These are phyloP conservation scores for Solanum hybrid DNA, from an alignment of 305 asterid genomes.

Conservation along the genomic window DNA sequence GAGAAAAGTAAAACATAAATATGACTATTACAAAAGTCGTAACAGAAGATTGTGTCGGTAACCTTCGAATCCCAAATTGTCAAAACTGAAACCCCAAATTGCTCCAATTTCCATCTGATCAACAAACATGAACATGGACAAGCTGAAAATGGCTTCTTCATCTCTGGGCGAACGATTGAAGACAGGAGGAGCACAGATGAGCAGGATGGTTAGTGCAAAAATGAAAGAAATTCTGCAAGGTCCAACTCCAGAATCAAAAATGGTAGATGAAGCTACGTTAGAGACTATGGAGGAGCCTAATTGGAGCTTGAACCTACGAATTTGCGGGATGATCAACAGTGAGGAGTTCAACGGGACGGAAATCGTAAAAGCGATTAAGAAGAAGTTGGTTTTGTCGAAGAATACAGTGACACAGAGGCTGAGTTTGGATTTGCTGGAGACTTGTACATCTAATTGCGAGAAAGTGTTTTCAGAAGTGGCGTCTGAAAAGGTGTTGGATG, in stretches of 20 bases:
- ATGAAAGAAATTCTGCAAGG: constrained; percentile 71
- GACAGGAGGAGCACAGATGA: constrained; percentile 72
- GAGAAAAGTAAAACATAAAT: neutral
- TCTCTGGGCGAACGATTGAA: constrained; percentile 68
- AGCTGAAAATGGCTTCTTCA: constrained; percentile 74
- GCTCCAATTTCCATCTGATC: neutral
- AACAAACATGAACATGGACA: constrained; percentile 64
- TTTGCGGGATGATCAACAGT: constrained; percentile 68
- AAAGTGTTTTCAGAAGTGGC: constrained; percentile 88
- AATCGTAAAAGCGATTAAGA: constrained; percentile 67
- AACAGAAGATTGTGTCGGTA: neutral
- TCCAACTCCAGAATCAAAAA: constrained; percentile 79
- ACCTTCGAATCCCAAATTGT: neutral
- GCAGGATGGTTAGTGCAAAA: constrained; percentile 64
- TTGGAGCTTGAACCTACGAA: constrained; percentile 85
- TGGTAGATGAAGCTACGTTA: constrained; percentile 82
- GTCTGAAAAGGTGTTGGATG: constrained; percentile 87
- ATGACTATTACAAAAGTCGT: neutral
- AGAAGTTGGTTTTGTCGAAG: constrained; percentile 49
- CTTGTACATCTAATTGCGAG: constrained; percentile 85
- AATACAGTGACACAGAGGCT: constrained; percentile 38
- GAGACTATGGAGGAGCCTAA: constrained; percentile 61
- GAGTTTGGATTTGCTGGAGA: constrained; percentile 72
- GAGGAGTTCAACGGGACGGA: constrained; percentile 67
- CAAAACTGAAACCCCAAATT: neutral